Conservation (phyloP, 208 protist genomes). For the Herpetomonas samuelpessoai region DNA sequence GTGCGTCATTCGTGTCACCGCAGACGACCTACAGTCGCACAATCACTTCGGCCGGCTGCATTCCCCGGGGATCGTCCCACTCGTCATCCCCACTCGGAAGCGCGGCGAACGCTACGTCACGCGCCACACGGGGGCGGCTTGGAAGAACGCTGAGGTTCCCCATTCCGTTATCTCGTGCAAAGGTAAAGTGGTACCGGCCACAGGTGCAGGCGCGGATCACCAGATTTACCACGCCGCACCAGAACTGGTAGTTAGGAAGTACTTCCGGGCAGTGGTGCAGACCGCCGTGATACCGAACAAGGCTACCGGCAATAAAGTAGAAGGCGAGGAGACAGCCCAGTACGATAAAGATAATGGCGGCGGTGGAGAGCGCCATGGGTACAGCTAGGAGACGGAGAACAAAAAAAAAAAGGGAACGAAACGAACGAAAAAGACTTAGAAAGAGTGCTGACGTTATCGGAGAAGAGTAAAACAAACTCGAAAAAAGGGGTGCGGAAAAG, state of each 20-base stretch:
- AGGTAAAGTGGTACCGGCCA: slow-evolving; percentile 19
- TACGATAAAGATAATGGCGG: slow-evolving; percentile 36
- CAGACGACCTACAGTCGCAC: slow-evolving; percentile 21
- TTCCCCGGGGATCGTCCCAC: slow-evolving; percentile 29
- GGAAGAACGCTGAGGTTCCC: slow-evolving; percentile 23
- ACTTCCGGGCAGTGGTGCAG: slow-evolving; percentile 68
- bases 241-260: slow-evolving; percentile 77
- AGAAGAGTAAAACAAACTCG: neutral
- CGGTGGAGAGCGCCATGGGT: slow-evolving; percentile 21
- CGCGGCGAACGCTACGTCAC: slow-evolving; percentile 46
- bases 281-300: slow-evolving; percentile 72
- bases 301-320: slow-evolving; percentile 67
- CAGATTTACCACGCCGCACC: slow-evolving; percentile 30
- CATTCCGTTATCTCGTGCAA: slow-evolving; percentile 4
- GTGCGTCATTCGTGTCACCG: neutral
- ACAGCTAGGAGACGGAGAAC: too few relatives aligned
- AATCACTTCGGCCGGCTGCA: slow-evolving; percentile 41
- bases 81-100: slow-evolving; percentile 50
- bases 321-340: slow-evolving; percentile 21
- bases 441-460: too few relatives aligned
- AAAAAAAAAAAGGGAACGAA: too few relatives aligned
- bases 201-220: slow-evolving; percentile 44
- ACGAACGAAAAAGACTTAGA: too few relatives aligned
- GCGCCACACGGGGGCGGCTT: slow-evolving; percentile 16
- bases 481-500: neutral